These are phyloP conservation scores for Nannochloropsis salina DNA, from an alignment of 108 stramenopile species.

Conservation along the genomic window DNA sequence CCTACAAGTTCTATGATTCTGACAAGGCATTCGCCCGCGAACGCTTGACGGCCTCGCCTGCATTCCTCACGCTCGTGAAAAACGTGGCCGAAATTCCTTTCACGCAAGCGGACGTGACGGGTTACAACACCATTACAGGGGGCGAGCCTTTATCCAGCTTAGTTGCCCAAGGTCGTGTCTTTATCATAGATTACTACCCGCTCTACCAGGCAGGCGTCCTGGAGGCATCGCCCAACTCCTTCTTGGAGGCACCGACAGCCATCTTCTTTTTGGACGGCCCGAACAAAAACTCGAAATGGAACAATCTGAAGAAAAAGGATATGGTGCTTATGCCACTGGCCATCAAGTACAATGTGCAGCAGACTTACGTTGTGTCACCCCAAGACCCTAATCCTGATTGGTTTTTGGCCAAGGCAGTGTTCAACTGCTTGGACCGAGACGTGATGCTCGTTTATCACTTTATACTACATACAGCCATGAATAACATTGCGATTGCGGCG, in stretches of 20 bases:
- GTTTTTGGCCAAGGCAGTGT: background rate
- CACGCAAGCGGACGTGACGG: background rate
- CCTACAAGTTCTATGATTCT: background rate
- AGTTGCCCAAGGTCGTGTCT: background rate
- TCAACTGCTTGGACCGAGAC: background rate
- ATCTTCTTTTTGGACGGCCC: background rate
- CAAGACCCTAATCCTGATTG: background rate
- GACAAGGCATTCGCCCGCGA: background rate
- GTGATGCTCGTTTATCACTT: background rate
- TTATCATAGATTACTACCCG: background rate
- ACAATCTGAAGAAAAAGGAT: background rate
- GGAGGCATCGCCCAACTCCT: background rate
- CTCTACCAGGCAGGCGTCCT: background rate
- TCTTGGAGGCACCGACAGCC: background rate
- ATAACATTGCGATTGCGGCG: background rate
- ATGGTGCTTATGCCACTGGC: background rate
- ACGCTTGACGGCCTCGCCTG: background rate
- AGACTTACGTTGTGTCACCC: background rate
- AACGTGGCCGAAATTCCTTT: background rate
- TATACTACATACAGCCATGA: background rate
- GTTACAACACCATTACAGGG: background rate
- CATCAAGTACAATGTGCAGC: background rate
- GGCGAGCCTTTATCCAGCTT: background rate
- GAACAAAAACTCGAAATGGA: background rate
- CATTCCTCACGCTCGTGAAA: background rate